Percentiles rank a stretch among this genome's conserved stretches.
Conservation (phyloP, 176 grass and related monocot species). For the Zea mays region Zm-B73-REFERENCE-NAM-5.0 NC_050097.1:9863501-9864000, state of each 20-base stretch:
- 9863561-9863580: slow-evolving; percentile 11
- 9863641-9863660: slow-evolving; percentile 21
- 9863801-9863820: not conserved
- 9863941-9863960: not conserved
- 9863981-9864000: slow-evolving; percentile 13
- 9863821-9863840: not conserved
- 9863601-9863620: not conserved
- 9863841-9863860: not conserved
- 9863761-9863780: not conserved
- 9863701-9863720: not conserved
- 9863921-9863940: not conserved
- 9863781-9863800: not conserved
- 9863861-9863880: not conserved
- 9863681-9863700: too few relatives aligned
- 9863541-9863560: not conserved
- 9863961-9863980: not conserved
- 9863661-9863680: not conserved
- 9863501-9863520: not conserved
- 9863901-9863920: not conserved
- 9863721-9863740: not conserved
- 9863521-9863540: slow-evolving; percentile 3
- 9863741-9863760: not conserved
- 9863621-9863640: slow-evolving; percentile 22
- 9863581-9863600: not conserved
- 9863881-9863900: not conserved